These are phyloP conservation scores for Stemphylium lycopersici DNA, from an alignment of 2,329 filamentous ascomycete species.

Conservation along the genomic window DNA sequence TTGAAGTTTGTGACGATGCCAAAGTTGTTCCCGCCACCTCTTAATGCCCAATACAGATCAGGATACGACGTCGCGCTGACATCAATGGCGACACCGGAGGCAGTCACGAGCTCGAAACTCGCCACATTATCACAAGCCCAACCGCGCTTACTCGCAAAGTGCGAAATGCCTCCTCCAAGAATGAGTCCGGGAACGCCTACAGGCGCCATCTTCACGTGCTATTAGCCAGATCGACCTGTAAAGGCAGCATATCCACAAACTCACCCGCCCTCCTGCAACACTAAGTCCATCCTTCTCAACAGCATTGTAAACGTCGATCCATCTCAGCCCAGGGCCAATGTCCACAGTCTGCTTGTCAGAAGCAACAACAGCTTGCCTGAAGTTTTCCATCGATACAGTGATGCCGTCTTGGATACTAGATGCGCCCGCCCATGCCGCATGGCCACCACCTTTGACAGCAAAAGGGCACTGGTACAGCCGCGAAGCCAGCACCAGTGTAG, in stretches of 20 bases:
- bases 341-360: constrained; percentile 28
- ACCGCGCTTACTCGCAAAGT: constrained; percentile 29
- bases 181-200: constrained; percentile 40
- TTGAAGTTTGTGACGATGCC: constrained; percentile 42
- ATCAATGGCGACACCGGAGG: constrained; percentile 17
- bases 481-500: constrained; percentile 17
- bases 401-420: constrained; percentile 53
- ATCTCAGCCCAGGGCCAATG: constrained; percentile 36
- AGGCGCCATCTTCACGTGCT: constrained; percentile 4
- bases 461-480: constrained; percentile 40
- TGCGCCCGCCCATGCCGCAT: constrained; percentile 47
- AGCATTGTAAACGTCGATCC: constrained; percentile 36
- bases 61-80: constrained; percentile 30
- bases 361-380: constrained; percentile 35
- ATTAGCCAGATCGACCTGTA: neutral
- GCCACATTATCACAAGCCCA: constrained; percentile 40
- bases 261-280: constrained; percentile 33
- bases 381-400: constrained; percentile 48
- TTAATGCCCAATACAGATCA: constrained; percentile 48
- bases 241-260: neutral
- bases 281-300: constrained; percentile 30
- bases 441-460: constrained; percentile 53
- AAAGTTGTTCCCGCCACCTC: constrained; percentile 41
- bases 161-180: constrained; percentile 34
- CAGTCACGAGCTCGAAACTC: constrained; percentile 24